Base-by-base conservation (phyloP, 1,139 yeast genomes). In the Taiozyma sp. region DNA sequence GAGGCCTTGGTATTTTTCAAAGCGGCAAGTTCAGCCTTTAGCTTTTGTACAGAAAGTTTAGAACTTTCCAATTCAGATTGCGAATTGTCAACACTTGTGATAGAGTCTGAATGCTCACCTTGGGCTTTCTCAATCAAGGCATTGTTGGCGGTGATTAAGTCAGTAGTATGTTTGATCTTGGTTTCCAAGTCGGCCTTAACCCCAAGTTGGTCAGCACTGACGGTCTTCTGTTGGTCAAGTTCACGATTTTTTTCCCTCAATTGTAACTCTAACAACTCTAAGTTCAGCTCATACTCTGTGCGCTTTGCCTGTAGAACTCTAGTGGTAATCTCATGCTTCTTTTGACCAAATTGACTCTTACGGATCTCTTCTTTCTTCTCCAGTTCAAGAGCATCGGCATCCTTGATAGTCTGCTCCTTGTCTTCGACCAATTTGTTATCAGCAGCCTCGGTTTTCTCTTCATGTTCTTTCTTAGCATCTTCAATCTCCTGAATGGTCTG, bases 1-100 rank as follows among this genome's bases (percentile, higher is more conserved):
- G 70, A 74, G 6, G 69, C 71, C 58, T 75, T 74, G 39, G 65
- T 65, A 19, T 78, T 77, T 62, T 72, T 74, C 23, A 73, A 64
- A 49, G 80, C 69, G 54, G 73, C 70, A 52, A 75, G 70, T 58
- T 78, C 80, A 51, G 70, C 73, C 45, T 75, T 80, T 52, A 70
- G 63, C 16, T 77, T 75, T 53, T 68, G 71, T n/a, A 81, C 75
- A 48, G 72, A 58, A 1, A 63, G 63, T 28, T 52, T 54, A 2
- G 63, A 56, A 2, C 46, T 46, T 7, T 43, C 54, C 8, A 62
- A 44, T 10, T 52, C 72, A 66, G 63, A 68, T 71, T 60, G 57
- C 16, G 77, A 77, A 6, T 59, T 47, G 59, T 71, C 70, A 29
- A 63, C 43, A n/a, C 46, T 48, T 16, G 45, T 36, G 8, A 38